A percentile compares a stretch with the other conserved stretches of the same genome.
These are phyloP conservation scores for Termitomyces sp. DNA, from an alignment of 768 basidiomycete species.

Conservation along the genomic window DNA sequence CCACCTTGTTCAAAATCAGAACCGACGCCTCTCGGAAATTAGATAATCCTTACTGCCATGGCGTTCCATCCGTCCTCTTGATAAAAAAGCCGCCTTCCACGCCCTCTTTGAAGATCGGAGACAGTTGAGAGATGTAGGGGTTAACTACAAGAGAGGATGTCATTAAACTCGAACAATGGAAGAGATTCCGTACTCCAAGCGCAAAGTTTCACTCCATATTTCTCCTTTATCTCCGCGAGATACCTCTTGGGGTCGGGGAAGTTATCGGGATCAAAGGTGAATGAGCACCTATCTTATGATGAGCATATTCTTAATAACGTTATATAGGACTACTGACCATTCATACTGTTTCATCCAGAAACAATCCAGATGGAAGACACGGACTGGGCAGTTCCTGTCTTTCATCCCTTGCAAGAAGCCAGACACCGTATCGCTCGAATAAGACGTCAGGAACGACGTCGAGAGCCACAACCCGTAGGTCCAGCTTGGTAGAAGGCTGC, in stretches of 20 bases:
- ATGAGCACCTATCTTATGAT: slow-evolving; percentile 49
- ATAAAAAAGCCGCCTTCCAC: slow-evolving; percentile 65
- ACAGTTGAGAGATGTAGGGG: slow-evolving; percentile 66
- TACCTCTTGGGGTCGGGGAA: slow-evolving; percentile 72
- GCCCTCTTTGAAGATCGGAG: slow-evolving; percentile 65
- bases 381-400: slow-evolving; percentile 53
- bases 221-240: slow-evolving; percentile 50
- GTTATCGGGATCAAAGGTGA: slow-evolving; percentile 70
- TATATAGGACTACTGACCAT: slow-evolving; percentile 32
- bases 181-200: slow-evolving; percentile 46
- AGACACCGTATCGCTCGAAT: slow-evolving; percentile 62
- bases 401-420: slow-evolving; percentile 69
- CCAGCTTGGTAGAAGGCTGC: slow-evolving; percentile 63
- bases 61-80: slow-evolving; percentile 57
- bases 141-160: slow-evolving; percentile 41
- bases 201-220: slow-evolving; percentile 66
- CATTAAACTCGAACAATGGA: neutral
- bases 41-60: slow-evolving; percentile 52
- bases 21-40: neutral
- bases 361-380: slow-evolving; percentile 74
- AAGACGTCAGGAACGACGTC: slow-evolving; percentile 71
- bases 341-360: slow-evolving; percentile 75
- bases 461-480: slow-evolving; percentile 76
- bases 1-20: slow-evolving; percentile 30
- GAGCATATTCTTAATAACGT: neutral